A percentile compares a stretch with the other conserved stretches of the same genome.
phyloP scores from a whole-genome alignment of 2,329 filamentous ascomycete species.

The Colletotrichum eleusines region DNA sequence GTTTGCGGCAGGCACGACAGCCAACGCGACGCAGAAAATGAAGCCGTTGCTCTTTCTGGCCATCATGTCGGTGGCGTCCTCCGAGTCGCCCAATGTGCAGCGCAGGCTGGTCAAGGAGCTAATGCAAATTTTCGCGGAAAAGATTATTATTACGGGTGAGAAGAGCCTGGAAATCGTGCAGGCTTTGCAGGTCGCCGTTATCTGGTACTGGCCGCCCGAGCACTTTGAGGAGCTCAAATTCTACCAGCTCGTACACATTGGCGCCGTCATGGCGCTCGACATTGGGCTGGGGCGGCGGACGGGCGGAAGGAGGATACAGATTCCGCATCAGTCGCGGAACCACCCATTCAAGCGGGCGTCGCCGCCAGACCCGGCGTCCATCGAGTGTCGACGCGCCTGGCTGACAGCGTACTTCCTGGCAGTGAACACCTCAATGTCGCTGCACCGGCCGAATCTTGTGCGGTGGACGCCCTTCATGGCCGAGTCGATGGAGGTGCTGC shows the following conservation, averaged over 20 bases:
- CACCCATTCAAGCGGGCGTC: constrained; percentile 57
- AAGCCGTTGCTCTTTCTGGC: constrained; percentile 79
- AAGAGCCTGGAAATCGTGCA: constrained; percentile 89
- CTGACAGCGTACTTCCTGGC: constrained; percentile 70
- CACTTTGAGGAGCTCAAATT: constrained; percentile 90
- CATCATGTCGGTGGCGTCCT: constrained; percentile 74
- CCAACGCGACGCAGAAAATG: constrained; percentile 65
- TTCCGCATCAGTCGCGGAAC: constrained; percentile 53
- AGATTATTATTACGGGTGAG: constrained; percentile 79
- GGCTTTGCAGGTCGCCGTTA: constrained; percentile 77
- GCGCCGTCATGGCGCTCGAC: constrained; percentile 85
- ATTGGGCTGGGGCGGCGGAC: constrained; percentile 76
- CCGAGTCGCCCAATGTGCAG: constrained; percentile 68
- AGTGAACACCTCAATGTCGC: constrained; percentile 70
- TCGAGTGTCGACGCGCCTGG: constrained; percentile 70
- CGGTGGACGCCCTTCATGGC: constrained; percentile 71
- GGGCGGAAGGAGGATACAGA: constrained; percentile 19
- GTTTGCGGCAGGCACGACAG: constrained; percentile 66
- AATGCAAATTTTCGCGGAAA: constrained; percentile 79
- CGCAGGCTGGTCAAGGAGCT: constrained; percentile 74
- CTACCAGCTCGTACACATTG: constrained; percentile 87
- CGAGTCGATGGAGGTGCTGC: constrained; percentile 68
- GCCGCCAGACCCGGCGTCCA: constrained; percentile 63
- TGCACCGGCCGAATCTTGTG: constrained; percentile 71
- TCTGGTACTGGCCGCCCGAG: constrained; percentile 89